Base-by-base conservation (phyloP, 1,284 basidiomycete genomes). In the Xerocomus nothofagi region DNA sequence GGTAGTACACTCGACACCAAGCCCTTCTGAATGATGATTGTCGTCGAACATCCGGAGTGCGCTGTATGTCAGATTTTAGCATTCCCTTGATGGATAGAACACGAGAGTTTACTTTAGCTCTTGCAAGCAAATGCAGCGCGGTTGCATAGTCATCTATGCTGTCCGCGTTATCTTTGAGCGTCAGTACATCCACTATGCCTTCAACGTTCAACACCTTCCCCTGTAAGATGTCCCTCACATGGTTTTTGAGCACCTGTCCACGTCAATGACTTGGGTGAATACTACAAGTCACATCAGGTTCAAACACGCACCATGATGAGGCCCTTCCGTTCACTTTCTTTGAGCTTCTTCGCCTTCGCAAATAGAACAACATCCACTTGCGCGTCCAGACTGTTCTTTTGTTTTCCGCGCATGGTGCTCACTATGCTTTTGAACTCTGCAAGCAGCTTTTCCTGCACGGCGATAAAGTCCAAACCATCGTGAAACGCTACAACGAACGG, bases 1-100 rank as follows among this genome's bases (percentile, higher is more conserved):
- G 83, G 37, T 90, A 76, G 62, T 91, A 95, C 39, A 95, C 81
- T 26, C 95, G 76, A 32, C 93, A 78, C 95, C 94, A 98, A 17
- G 91, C 77, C 27, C 80, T 81, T 36, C 82, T 74, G 60, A 92
- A 78, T 3, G 88, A 85, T 26, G 88, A 81, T 31, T 78, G 62
- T 63, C 78, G 79, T 43, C 94, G 76, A 20, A 79, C 79, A 50
- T 84, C 81, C 0, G 91, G 91, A 3, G 91, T 65, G 50, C 79
- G 75, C 84, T 90, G 51, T 41, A 39, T 18, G 30, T 40, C 17
- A 9, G 23, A 33, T 46, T n/a, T 65, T 20, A 61, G 39, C 7
- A 36, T 40, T 7, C n/a, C 6, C 20, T 20, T 12, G 6, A 10
- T 0, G 3, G 12, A 26, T 39, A 39, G 54, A 11, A 53, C 14